Evolutionary conservation across 495 filamentous ascomycete genomes (phyloP).

Genomic region (Daldinia concentrica): DNA sequence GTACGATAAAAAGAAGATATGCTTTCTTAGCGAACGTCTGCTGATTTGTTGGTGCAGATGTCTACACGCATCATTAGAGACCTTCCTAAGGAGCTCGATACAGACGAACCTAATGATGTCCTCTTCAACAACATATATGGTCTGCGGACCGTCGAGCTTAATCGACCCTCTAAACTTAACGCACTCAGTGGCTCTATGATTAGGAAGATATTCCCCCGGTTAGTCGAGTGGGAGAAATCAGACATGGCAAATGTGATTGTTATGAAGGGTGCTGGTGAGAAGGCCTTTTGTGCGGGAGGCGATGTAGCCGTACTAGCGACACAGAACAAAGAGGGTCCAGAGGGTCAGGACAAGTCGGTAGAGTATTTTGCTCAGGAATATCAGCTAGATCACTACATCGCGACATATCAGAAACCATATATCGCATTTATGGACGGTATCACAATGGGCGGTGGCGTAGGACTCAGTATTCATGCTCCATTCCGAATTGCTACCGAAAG

Average conservation of each 20-base stretch:
- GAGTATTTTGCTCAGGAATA: slow-evolving; percentile 95
- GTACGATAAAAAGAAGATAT: slow-evolving; percentile 45
- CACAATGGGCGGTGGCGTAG: slow-evolving; percentile 98
- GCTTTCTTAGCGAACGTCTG: background rate
- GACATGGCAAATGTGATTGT: slow-evolving; percentile 91
- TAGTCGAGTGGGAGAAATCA: slow-evolving; percentile 94
- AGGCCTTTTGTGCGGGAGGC: slow-evolving; percentile 92
- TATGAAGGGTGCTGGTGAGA: slow-evolving; percentile 84
- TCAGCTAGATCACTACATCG: slow-evolving; percentile 90
- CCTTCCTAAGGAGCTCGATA: slow-evolving; percentile 61
- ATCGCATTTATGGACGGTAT: slow-evolving; percentile 97
- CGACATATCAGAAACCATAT: slow-evolving; percentile 93
- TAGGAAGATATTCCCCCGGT: slow-evolving; percentile 84
- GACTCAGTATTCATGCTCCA: slow-evolving; percentile 91
- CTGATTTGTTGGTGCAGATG: slow-evolving; percentile 59
- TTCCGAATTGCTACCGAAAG: slow-evolving; percentile 96
- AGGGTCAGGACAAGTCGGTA: slow-evolving; percentile 73
- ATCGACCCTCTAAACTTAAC: slow-evolving; percentile 90
- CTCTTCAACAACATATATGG: slow-evolving; percentile 88
- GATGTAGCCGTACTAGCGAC: slow-evolving; percentile 82
- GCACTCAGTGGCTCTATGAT: slow-evolving; percentile 93
- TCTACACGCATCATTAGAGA: slow-evolving; percentile 53
- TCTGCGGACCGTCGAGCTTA: slow-evolving; percentile 90
- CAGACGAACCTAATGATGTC: slow-evolving; percentile 88
- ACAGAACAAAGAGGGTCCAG: slow-evolving; percentile 71